phyloP scores from a whole-genome alignment of 2,329 filamentous ascomycete genomes.

The Furcasterigmium furcatum region DNA sequence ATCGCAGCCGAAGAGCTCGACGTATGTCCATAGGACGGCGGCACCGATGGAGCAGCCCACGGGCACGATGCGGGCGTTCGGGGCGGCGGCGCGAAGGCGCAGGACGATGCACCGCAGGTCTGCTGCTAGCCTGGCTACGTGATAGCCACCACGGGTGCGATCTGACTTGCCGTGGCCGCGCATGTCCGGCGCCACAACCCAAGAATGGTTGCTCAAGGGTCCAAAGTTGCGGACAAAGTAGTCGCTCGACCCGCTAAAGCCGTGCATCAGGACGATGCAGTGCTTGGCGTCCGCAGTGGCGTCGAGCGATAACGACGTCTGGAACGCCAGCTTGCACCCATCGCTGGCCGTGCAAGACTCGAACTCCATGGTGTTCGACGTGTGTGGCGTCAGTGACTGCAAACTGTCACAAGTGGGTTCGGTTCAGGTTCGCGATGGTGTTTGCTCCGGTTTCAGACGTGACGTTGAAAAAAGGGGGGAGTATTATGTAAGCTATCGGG shows the following conservation, averaged over 20 bases:
- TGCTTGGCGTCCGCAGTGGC: constrained; percentile 4
- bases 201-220: constrained; percentile 20
- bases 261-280: constrained; percentile 33
- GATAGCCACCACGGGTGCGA: constrained; percentile 27
- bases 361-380: constrained; percentile 21
- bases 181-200: constrained; percentile 35
- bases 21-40: constrained; percentile 35
- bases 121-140: constrained; percentile 34
- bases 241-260: constrained; percentile 34
- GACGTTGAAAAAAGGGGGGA: neutral
- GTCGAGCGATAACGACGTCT: constrained; percentile 21
- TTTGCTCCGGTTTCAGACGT: neutral
- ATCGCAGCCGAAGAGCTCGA: constrained; percentile 29
- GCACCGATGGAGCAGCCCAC: constrained; percentile 38
- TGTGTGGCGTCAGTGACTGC: neutral
- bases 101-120: constrained; percentile 27
- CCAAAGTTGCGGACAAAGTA: constrained; percentile 32
- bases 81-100: constrained; percentile 15
- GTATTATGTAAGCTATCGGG: no score
- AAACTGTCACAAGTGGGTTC: neutral
- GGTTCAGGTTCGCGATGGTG: no score
- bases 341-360: constrained; percentile 23
- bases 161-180: constrained; percentile 32
- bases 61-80: constrained; percentile 18
- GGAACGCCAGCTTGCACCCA: constrained; percentile 27